Conservation (phyloP, 306 rosid species). For the Citrullus colocynthis region DNA sequence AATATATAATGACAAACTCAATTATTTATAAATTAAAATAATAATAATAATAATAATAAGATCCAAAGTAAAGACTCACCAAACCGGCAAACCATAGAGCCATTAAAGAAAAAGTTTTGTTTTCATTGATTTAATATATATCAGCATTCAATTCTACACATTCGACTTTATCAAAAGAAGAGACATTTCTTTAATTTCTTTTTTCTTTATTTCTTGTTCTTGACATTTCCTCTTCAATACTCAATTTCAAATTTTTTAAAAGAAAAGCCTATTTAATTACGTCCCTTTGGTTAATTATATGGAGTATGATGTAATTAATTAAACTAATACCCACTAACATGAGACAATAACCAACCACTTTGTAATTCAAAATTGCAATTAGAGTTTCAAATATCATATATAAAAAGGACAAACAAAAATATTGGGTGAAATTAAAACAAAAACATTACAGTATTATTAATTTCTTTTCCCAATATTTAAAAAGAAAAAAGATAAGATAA, state of each 20-base stretch:
- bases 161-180: constrained; percentile 1
- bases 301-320: too few relatives aligned
- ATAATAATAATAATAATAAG: too few relatives aligned
- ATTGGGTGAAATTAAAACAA: not conserved
- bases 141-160: not conserved
- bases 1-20: too few relatives aligned
- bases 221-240: not conserved
- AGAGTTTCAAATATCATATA: not conserved
- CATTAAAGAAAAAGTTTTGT: not conserved
- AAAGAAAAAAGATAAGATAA: not conserved
- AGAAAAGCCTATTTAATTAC: too few relatives aligned
- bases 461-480: not conserved
- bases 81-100: not conserved
- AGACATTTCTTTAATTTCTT: not conserved
- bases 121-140: not conserved
- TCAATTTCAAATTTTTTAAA: not conserved
- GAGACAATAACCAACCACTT: not conserved
- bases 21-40: too few relatives aligned
- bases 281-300: too few relatives aligned
- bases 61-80: not conserved
- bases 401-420: not conserved
- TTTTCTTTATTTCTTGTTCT: not conserved
- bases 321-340: not conserved
- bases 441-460: not conserved
- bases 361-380: not conserved